Evolutionary conservation across 345 rosid species (phyloP), one percentile per base, ranked within the genome.

Genomic region (Melaleuca alternifolia): DNA sequence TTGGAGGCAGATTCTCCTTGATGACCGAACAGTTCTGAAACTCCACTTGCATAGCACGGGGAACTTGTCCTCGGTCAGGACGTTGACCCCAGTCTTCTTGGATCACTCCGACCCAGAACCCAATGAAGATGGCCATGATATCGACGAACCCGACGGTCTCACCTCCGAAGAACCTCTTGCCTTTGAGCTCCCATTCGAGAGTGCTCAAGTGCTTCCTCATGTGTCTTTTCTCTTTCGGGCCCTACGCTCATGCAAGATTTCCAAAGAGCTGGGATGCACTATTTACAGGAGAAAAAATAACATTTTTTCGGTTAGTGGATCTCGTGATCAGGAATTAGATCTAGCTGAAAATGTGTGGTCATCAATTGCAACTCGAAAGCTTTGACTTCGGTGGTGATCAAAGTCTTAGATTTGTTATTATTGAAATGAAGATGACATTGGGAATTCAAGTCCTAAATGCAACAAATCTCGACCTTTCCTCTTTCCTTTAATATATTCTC

Each of bases 121-220:
- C 76, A 0, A 87, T 53, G 82, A 79, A 81, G 84, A 12, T 59
- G 51, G 86, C 87, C 48, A 51, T 77, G 21, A 87, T 84, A 51
- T 87, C 89, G 62, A 85, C 33, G 54, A 85, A 53, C 26, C 86
- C 86, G 44, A 87, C 46, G 15, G 23, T 71, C 26, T 87, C 86
- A 26, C 89, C 86, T 51, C 89, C 89, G 16, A 87, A 87, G 84
- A 87, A 87, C 84, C 41, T 85, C 87, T 82, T 85, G n/a, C 48
- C 85, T 59, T 51, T 13, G 51, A 87, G 77, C 82, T 85, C 57
- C 14, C 62, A 71, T 24, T 87, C 87, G 18, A 87, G 87, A 52
- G 50, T 54, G 53, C 21, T 62, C 79, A 1, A 15, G 87, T 6
- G 84, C 89, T 76, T 85, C 86, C 37, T 79, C 89, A 7, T 12